Evolutionary conservation across 805 yeast species (phyloP).

Genomic region (Zygosaccharomyces lentus): DNA sequence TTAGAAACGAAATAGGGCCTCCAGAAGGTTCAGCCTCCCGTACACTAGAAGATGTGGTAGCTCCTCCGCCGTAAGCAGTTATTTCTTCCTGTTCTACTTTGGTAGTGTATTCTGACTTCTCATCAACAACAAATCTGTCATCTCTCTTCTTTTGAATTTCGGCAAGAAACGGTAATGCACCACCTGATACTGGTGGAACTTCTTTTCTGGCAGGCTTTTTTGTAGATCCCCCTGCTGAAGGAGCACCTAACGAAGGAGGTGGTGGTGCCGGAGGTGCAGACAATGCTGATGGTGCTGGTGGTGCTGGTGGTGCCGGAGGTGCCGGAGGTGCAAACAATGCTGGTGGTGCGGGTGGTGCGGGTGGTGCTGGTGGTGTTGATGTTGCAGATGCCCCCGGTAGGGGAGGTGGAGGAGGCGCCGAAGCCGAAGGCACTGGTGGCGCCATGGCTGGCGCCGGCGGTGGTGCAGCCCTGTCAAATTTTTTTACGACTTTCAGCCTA

Average conservation of each 20-base stretch:
- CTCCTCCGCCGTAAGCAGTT: slow-evolving; percentile 19
- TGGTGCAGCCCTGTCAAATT: slow-evolving; percentile 16
- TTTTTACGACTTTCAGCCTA: slow-evolving; percentile 7
- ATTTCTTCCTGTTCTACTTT: slow-evolving; percentile 21
- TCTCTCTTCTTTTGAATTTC: slow-evolving; percentile 49
- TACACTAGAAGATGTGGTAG: slow-evolving; percentile 18
- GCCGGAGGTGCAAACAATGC: slow-evolving; percentile 24
- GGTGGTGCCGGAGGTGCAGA: slow-evolving; percentile 27
- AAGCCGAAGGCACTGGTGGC: slow-evolving; percentile 14
- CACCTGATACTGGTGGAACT: slow-evolving; percentile 22
- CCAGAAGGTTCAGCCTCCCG: slow-evolving; percentile 5
- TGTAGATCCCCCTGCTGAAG: slow-evolving; percentile 26
- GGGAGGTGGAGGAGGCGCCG: slow-evolving; percentile 17
- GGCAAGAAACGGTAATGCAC: slow-evolving; percentile 47
- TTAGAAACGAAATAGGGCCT: slow-evolving; percentile 28
- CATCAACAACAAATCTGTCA: slow-evolving; percentile 44
- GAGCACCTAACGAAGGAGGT: slow-evolving; percentile 25
- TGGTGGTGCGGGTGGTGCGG: slow-evolving; percentile 22
- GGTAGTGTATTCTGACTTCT: slow-evolving; percentile 27
- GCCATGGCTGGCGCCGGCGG: slow-evolving; percentile 22
- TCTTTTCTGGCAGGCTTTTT: slow-evolving; percentile 5
- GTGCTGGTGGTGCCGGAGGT: slow-evolving; percentile 23
- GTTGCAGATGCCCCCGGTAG: slow-evolving; percentile 25
- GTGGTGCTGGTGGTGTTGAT: slow-evolving; percentile 19
- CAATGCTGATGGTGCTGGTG: slow-evolving; percentile 19